Base-by-base conservation (phyloP, 2,329 filamentous ascomycete species). In the Torrubiella hemipterigena region DNA sequence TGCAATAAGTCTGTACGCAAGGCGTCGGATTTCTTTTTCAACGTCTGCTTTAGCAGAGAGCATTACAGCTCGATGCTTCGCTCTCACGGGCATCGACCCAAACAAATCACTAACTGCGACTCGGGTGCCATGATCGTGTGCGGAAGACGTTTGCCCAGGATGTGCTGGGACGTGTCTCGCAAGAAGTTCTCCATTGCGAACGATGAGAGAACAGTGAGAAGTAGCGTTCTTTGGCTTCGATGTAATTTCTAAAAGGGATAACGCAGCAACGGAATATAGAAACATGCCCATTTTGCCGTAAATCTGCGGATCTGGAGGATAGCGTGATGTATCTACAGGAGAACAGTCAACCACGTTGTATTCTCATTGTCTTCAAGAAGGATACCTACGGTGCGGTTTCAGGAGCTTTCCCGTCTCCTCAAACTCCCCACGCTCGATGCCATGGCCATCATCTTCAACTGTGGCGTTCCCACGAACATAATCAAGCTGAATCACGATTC, bases 61-160 rank as follows among this genome's bases (percentile, higher is more conserved):
- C 4, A 74, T 42, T 0, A 71, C 43, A 0, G 75, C 71, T 39
- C 86, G 71, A 43, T 86, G 81, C 49, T 91, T 93, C 17, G 93
- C 78, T 11, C 89, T 76, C 10, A 95, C 89, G 0, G 89, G 86
- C 73, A 95, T 83, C 36, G 77, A 81, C 1, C 87, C 86, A 54
- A 95, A 96, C 1, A 95, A 61, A 50, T 94, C 78, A 34, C 77
- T 73, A 6, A 93, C 79, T 1, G 67, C 68, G 3, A 89, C 75
- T 17, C 73, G 70, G 0, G 87, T 94, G 5, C 89, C 89, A 56
- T 83, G 74, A 14, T 60, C 51, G 34, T 66, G 68, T 21, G 55
- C 58, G 7, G 63, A 44, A 6, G 83, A 45, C 29, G 66, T 61
- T 27, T 81, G 69, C 29, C 76, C 68, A 7, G 63, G 52, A 9